These are phyloP conservation scores for Eucalyptus curtisii DNA, from an alignment of 345 rosid species.

Conservation along the genomic window DNA sequence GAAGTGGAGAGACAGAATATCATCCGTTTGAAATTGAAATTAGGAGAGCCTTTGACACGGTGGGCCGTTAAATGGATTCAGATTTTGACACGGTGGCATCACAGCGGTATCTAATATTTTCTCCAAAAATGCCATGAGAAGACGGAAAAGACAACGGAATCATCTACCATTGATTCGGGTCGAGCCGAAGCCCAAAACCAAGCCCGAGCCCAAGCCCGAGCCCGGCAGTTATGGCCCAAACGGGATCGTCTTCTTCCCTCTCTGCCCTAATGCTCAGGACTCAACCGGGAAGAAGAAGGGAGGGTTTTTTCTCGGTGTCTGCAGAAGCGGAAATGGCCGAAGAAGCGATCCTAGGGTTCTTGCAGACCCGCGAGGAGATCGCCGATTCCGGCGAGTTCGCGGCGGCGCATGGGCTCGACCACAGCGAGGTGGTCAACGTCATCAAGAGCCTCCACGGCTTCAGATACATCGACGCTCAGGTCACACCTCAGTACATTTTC, in stretches of 20 bases:
- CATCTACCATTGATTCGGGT: neutral
- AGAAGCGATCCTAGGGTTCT: constrained; percentile 53
- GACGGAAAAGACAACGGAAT: neutral
- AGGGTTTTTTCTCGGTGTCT: neutral
- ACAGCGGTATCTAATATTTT: too few relatives aligned
- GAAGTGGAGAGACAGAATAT: neutral
- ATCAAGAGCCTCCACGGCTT: constrained; percentile 83
- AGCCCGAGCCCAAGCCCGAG: neutral
- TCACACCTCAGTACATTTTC: neutral
- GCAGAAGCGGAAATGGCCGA: constrained; percentile 18
- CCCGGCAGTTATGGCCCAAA: neutral
- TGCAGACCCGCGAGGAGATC: constrained; percentile 38
- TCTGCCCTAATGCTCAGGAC: neutral
- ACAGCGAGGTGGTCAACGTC: constrained; percentile 55
- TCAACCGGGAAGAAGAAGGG: neutral
- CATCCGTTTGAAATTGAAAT: neutral
- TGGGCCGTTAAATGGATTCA: too few relatives aligned
- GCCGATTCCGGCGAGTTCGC: constrained; percentile 64
- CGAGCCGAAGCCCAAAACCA: neutral
- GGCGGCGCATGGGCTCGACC: constrained; percentile 35
- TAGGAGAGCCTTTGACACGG: too few relatives aligned
- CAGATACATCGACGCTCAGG: constrained; percentile 61
- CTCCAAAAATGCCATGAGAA: neutral
- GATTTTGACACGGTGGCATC: too few relatives aligned
- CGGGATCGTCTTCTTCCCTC: neutral